Percentiles rank a stretch among this genome's conserved stretches.
phyloP scores from a whole-genome alignment of 805 yeast genomes.

The Lipomyces oligophaga region DNA sequence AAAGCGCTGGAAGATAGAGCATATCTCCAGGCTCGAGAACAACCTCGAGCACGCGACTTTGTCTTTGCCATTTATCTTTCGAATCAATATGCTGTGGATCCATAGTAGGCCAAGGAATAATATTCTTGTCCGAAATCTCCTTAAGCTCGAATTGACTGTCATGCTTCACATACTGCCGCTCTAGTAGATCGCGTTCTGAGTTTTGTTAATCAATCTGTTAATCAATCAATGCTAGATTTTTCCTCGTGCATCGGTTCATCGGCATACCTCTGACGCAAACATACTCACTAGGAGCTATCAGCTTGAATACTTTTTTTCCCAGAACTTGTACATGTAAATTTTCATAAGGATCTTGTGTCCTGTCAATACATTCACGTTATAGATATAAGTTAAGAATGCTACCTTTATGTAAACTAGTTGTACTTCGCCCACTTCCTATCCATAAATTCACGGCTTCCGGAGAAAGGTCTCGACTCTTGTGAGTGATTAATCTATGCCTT shows the following conservation, averaged over 20 bases:
- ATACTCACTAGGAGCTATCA: constrained; percentile 37
- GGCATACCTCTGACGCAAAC: constrained; percentile 16
- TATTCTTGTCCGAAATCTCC: constrained; percentile 18
- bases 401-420: constrained; percentile 29
- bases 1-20: constrained; percentile 40
- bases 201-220: neutral
- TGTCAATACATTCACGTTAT: too few relatives aligned
- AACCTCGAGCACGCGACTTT: constrained; percentile 27
- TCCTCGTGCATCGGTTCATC: neutral
- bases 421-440: constrained; percentile 38
- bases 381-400: neutral
- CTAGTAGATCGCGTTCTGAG: constrained; percentile 33
- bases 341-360: constrained; percentile 39
- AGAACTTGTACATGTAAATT: constrained; percentile 38
- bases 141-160: constrained; percentile 24
- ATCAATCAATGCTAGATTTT: neutral
- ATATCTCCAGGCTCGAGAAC: constrained; percentile 39
- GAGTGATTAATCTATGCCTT: constrained; percentile 41
- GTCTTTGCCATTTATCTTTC: constrained; percentile 8
- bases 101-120: constrained; percentile 24
- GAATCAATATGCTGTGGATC: constrained; percentile 11
- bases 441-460: constrained; percentile 42
- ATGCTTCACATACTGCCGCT: constrained; percentile 33
- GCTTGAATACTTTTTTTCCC: constrained; percentile 37
- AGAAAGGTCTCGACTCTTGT: constrained; percentile 31